Evolutionary conservation across 164 flowering plant species (phyloP).

Genomic region (Buxus sempervirens): DNA sequence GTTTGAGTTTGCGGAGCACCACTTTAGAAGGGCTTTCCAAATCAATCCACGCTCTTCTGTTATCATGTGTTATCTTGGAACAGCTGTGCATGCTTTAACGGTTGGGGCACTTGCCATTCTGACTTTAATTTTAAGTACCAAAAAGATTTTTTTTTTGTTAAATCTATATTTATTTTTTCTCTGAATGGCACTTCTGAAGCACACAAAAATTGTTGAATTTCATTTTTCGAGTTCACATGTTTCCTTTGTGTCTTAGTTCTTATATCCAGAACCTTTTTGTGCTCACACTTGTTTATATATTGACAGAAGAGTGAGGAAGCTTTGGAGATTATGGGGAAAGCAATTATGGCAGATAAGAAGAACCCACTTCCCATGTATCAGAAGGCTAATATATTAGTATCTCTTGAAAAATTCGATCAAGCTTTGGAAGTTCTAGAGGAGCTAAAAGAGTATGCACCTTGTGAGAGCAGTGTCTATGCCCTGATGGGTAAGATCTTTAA

Average conservation of each 20-base stretch:
- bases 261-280: background rate
- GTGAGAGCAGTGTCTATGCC: slow-evolving; percentile 95
- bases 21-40: slow-evolving; percentile 81
- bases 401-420: slow-evolving; percentile 67
- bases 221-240: background rate
- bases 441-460: slow-evolving; percentile 88
- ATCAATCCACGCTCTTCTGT: slow-evolving; percentile 94
- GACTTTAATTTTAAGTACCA: background rate
- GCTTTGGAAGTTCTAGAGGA: slow-evolving; percentile 83
- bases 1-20: slow-evolving; percentile 89
- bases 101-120: slow-evolving; percentile 30
- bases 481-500: slow-evolving; percentile 91
- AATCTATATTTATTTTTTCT: background rate
- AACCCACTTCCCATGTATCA: slow-evolving; percentile 97
- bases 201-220: background rate
- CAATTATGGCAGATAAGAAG: slow-evolving; percentile 83
- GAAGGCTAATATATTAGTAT: slow-evolving; percentile 80
- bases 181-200: background rate
- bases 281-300: background rate
- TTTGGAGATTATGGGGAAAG: slow-evolving; percentile 79
- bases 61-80: slow-evolving; percentile 94
- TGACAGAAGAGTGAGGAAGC: slow-evolving; percentile 82
- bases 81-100: slow-evolving; percentile 83
- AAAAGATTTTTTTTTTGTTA: too few relatives aligned
- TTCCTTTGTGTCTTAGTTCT: background rate